Percentiles rank a stretch among this genome's conserved stretches.
Evolutionary conservation across 805 yeast genomes (phyloP).

Genomic region (Isabelozyma rhagii): DNA sequence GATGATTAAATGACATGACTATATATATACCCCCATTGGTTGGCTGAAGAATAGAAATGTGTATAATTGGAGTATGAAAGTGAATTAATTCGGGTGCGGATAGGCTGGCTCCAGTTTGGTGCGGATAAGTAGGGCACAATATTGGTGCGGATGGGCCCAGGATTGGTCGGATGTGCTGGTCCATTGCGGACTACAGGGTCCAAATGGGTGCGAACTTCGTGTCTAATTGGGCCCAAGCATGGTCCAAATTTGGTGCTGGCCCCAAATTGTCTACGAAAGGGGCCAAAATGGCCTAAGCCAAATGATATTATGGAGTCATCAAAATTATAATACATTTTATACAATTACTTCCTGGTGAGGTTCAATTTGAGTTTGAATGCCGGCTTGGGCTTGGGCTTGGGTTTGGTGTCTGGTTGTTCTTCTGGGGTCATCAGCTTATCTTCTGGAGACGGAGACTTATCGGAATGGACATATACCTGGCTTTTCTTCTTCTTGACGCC

Average conservation of each 20-base stretch:
- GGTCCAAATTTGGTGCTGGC: too few relatives aligned
- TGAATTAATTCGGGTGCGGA: background rate
- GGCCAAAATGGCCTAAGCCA: background rate
- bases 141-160: too few relatives aligned
- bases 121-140: too few relatives aligned
- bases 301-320: background rate
- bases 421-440: slow-evolving; percentile 7
- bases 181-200: too few relatives aligned
- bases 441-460: slow-evolving; percentile 1
- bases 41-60: background rate
- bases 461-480: slow-evolving; percentile 25
- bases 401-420: slow-evolving; percentile 6
- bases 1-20: slow-evolving; percentile 25
- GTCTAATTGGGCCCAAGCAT: too few relatives aligned
- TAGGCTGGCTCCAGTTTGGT: too few relatives aligned
- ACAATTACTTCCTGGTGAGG: background rate
- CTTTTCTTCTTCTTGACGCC: slow-evolving; percentile 20
- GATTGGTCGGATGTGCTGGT: too few relatives aligned
- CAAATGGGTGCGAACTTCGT: too few relatives aligned
- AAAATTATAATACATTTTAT: background rate
- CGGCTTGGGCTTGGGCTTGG: background rate
- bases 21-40: background rate
- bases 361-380: slow-evolving; percentile 1
- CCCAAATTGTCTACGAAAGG: too few relatives aligned
- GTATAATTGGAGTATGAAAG: background rate